Conservation (phyloP, 2,329 filamentous ascomycete genomes). For the Elsinoe fawcettii region DNA sequence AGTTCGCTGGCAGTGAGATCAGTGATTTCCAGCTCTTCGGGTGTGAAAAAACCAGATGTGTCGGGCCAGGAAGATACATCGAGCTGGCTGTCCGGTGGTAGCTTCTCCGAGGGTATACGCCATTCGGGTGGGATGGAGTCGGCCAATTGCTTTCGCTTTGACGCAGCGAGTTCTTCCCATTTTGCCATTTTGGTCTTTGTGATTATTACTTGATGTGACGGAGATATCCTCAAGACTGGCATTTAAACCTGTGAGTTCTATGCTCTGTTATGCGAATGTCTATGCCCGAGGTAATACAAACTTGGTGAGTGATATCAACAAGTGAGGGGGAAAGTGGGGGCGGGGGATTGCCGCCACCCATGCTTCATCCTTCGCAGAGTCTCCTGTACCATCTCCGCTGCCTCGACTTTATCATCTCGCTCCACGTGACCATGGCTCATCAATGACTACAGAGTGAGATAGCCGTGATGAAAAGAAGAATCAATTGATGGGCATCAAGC, state of each 20-base stretch:
- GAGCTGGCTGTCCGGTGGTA: slow-evolving; percentile 47
- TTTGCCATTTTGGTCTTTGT: slow-evolving; percentile 6
- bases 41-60: slow-evolving; percentile 52
- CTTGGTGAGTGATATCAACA: background rate
- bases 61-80: slow-evolving; percentile 51
- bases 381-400: no score
- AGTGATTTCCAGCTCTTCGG: slow-evolving; percentile 46
- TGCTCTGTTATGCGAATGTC: background rate
- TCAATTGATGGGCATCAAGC: background rate
- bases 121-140: slow-evolving; percentile 52
- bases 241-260: background rate
- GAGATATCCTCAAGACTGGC: no score
- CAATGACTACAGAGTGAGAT: no score
- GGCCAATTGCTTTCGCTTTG: slow-evolving; percentile 37
- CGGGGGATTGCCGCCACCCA: background rate
- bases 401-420: background rate
- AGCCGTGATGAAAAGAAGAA: background rate
- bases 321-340: background rate
- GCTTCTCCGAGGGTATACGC: slow-evolving; percentile 44
- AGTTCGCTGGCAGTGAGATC: slow-evolving; percentile 35
- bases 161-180: slow-evolving; percentile 41
- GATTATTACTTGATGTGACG: background rate
- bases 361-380: background rate
- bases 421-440: no score
- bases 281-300: background rate